Base-by-base conservation (phyloP, 208 protist genomes). In the Leishmania aethiopica region DNA sequence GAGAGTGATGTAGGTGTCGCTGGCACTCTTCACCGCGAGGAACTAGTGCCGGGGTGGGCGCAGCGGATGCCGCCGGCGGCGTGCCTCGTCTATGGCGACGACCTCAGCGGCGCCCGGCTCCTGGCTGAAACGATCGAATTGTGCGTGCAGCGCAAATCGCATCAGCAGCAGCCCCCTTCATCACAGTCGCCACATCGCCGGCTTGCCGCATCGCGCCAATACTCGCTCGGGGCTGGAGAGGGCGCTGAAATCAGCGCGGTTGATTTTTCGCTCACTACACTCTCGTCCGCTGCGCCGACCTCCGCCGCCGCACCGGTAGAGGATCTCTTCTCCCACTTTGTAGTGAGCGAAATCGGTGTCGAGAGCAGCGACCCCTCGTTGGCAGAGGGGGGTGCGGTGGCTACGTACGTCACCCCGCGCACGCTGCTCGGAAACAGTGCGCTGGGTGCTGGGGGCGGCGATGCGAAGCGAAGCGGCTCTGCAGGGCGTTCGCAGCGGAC, bases 31-130 rank as follows among this genome's bases (percentile, higher is more conserved):
- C 55, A 59, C 74, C 77, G 75, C 2, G 88, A 90, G 75, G 91
- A 95, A 69, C 82, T 92, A 40, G 75, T 92, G 57, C 91, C 92
- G 0, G 83, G 88, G 25, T 97, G 94, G 94, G 47, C 86, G 1
- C 91, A 94, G 79, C 89, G 84, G 35, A 87, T 97, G 86, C 94
- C 94, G 4, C 93, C 94, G 4, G 91, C 88, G 1, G 92, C 87
- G 17, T 92, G 89, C 74, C 92, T 97, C 84, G 80, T 97, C 35
- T 89, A 89, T 76, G 94, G 94, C 53, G 94, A 96, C 77, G 93
- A 95, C 69, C 87, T 97, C 32, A 96, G 92, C 74, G 94, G 94
- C 32, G 84, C 84, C 28, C 85, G 88, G 15, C 85, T 91, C n/a
- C 79, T 95, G 47, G 62, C 78, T 6, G 90, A 94, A 22, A 89